Evolutionary conservation across 2,329 filamentous ascomycete genomes (phyloP).

Genomic region (Fusarium illudens): DNA sequence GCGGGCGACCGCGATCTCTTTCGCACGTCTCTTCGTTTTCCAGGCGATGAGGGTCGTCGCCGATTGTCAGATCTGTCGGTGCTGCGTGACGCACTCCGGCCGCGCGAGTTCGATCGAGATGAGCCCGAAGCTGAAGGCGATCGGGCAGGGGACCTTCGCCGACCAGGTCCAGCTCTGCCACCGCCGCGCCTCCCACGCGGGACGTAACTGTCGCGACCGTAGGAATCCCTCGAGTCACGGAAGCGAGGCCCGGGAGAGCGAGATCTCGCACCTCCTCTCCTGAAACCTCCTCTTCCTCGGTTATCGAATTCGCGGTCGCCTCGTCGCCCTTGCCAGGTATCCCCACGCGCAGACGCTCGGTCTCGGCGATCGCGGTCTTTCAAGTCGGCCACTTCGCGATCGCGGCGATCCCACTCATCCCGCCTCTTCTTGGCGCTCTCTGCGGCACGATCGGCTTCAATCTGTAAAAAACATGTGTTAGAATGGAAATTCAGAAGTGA

Average conservation of each 20-base stretch:
- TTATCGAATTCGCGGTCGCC: slow-evolving; percentile 60
- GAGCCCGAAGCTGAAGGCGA: slow-evolving; percentile 49
- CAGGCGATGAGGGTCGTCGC: slow-evolving; percentile 46
- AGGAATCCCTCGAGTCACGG: slow-evolving; percentile 54
- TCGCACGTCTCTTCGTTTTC: slow-evolving; percentile 44
- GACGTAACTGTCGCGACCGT: slow-evolving; percentile 62
- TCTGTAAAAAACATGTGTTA: slow-evolving; percentile 55
- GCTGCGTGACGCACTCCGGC: slow-evolving; percentile 44
- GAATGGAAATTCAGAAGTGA: neutral
- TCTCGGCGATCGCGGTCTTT: slow-evolving; percentile 71
- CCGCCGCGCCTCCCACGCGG: slow-evolving; percentile 56
- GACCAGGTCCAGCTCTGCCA: slow-evolving; percentile 53
- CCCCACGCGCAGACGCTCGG: slow-evolving; percentile 60
- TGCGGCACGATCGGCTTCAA: slow-evolving; percentile 82
- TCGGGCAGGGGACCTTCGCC: slow-evolving; percentile 38
- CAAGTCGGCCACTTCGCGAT: slow-evolving; percentile 73
- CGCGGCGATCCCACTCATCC: slow-evolving; percentile 75
- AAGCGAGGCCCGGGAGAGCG: slow-evolving; percentile 57
- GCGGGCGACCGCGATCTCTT: slow-evolving; percentile 53
- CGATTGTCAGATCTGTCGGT: slow-evolving; percentile 47
- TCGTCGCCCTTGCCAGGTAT: slow-evolving; percentile 63
- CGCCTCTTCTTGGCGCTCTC: slow-evolving; percentile 77
- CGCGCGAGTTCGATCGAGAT: slow-evolving; percentile 48
- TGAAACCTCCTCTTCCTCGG: slow-evolving; percentile 54
- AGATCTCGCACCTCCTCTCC: slow-evolving; percentile 57